Evolutionary conservation across 1,284 basidiomycete species (phyloP).

Genomic region (Pseudozyma tsukubaensis): DNA sequence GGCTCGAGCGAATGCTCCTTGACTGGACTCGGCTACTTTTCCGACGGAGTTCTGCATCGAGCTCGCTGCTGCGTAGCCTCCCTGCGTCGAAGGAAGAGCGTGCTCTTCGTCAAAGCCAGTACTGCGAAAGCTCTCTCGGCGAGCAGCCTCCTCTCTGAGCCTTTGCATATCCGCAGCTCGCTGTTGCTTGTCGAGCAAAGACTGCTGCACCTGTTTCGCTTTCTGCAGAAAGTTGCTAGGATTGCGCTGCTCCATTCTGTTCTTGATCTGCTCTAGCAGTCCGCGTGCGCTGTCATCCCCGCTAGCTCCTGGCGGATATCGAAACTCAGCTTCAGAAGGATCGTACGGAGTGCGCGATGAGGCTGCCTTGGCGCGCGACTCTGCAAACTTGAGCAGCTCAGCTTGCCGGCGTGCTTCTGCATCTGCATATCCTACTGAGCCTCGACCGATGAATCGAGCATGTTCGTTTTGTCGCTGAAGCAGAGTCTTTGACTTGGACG

Average conservation of each 20-base stretch:
- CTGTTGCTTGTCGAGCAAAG: constrained; percentile 37
- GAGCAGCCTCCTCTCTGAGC: constrained; percentile 15
- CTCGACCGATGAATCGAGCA: constrained; percentile 1
- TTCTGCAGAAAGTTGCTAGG: constrained; percentile 33
- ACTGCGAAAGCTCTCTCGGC: constrained; percentile 26
- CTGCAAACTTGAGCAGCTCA: constrained; percentile 29
- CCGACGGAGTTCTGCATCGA: neutral
- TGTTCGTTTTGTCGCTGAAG: constrained; percentile 4
- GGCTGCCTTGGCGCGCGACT: constrained; percentile 24
- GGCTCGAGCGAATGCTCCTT: constrained; percentile 28
- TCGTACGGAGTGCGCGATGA: constrained; percentile 1
- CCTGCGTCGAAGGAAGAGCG: neutral
- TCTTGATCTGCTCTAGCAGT: constrained; percentile 36
- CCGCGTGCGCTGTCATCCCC: constrained; percentile 21
- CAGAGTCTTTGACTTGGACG: constrained; percentile 16
- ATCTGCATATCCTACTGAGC: constrained; percentile 6
- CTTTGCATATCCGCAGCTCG: constrained; percentile 17
- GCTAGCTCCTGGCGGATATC: constrained; percentile 25
- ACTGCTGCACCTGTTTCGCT: constrained; percentile 44
- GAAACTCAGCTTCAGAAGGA: constrained; percentile 1
- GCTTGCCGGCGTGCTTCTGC: constrained; percentile 23
- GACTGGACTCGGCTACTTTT: neutral
- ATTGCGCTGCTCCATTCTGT: constrained; percentile 25
- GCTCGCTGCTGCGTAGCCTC: neutral
- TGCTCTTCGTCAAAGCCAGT: constrained; percentile 19